Evolutionary conservation across 2,329 filamentous ascomycete species (phyloP).

Genomic region (Raffaelea albimanens): DNA sequence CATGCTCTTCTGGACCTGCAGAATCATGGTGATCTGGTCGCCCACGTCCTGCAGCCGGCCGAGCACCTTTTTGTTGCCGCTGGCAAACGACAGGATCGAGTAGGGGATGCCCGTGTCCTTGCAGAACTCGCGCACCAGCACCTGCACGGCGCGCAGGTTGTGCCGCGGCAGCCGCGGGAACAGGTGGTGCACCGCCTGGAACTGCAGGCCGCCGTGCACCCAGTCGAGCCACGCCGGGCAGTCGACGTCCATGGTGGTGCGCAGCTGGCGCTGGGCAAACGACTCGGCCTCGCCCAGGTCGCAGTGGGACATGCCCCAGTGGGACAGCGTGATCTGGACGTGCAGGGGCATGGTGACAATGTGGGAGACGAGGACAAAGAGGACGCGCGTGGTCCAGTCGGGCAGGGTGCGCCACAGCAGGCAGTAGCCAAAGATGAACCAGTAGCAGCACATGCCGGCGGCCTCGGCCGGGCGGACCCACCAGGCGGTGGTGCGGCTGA

Average conservation of each 20-base stretch:
- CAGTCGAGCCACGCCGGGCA: constrained; percentile 65
- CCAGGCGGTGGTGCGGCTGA: constrained; percentile 48
- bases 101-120: constrained; percentile 56
- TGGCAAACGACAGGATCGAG: constrained; percentile 49
- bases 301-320: constrained; percentile 62
- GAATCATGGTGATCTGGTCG: constrained; percentile 49
- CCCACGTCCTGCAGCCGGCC: constrained; percentile 45
- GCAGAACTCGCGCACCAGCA: constrained; percentile 53
- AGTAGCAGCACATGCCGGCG: constrained; percentile 53
- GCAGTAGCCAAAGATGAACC: constrained; percentile 60
- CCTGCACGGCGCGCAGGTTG: constrained; percentile 53
- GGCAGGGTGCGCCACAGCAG: constrained; percentile 52
- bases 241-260: constrained; percentile 66
- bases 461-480: constrained; percentile 61
- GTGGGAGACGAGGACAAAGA: constrained; percentile 56
- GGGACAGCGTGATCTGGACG: constrained; percentile 62
- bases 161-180: constrained; percentile 61
- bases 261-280: constrained; percentile 59
- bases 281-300: constrained; percentile 56
- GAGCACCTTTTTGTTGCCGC: constrained; percentile 48
- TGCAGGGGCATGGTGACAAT: constrained; percentile 59
- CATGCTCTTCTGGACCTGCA: constrained; percentile 46
- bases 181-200: constrained; percentile 62
- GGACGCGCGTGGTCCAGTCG: constrained; percentile 44
- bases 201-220: constrained; percentile 63